Percentiles rank a stretch among this genome's conserved stretches.
Evolutionary conservation across 78 protist genomes (phyloP).

Genomic region (Mantamonas sphyraenae): DNA sequence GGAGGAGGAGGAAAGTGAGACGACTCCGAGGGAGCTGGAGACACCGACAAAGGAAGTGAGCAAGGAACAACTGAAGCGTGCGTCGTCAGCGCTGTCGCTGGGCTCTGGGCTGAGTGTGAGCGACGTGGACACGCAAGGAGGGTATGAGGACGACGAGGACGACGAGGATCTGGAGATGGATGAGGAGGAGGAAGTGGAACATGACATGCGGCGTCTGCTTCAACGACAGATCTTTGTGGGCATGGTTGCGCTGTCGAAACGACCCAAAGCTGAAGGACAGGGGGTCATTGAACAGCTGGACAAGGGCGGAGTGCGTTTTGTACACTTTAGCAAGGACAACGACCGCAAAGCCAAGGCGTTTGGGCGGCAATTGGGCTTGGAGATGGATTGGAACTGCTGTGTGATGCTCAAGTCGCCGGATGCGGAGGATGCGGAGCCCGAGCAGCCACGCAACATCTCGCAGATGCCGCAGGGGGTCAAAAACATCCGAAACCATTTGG

Average conservation of each 20-base stretch:
- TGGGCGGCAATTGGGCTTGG: conserved; percentile 5
- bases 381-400: conserved; percentile 12
- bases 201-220: background rate
- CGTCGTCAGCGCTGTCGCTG: too few relatives aligned
- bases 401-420: background rate
- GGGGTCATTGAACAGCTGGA: background rate
- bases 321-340: background rate
- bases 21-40: too few relatives aligned
- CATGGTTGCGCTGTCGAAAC: background rate
- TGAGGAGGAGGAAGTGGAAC: too few relatives aligned
- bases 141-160: too few relatives aligned
- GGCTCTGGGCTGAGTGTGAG: too few relatives aligned
- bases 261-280: background rate
- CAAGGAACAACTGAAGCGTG: too few relatives aligned
- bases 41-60: too few relatives aligned
- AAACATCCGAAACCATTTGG: background rate
- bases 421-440: too few relatives aligned
- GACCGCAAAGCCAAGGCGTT: conserved; percentile 3
- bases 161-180: too few relatives aligned
- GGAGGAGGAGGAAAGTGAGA: too few relatives aligned
- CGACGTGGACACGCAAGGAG: background rate
- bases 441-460: background rate
- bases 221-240: background rate
- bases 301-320: conserved; percentile 7
- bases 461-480: background rate